Percentiles rank a stretch among this genome's conserved stretches.
These are phyloP conservation scores for Penicillium griseofulvum DNA, from an alignment of 2,329 filamentous ascomycete species.

Conservation along the genomic window DNA sequence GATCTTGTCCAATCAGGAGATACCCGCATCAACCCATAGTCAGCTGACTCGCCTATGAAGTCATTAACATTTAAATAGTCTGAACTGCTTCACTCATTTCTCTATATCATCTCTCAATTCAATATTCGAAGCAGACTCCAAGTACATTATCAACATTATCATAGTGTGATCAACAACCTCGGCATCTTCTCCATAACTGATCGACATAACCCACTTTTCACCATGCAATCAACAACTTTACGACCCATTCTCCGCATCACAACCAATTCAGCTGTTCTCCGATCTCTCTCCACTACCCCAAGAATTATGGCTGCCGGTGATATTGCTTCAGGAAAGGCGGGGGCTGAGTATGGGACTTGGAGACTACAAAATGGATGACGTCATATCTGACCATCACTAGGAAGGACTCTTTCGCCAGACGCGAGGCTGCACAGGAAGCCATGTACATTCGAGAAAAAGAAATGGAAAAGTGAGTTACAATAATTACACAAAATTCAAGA, in stretches of 20 bases:
- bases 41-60: constrained; percentile 4
- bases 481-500: background rate
- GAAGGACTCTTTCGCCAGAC: constrained; percentile 22
- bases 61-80: constrained; percentile 1
- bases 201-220: constrained; percentile 2
- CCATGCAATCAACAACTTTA: constrained; percentile 16
- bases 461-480: constrained; percentile 19
- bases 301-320: constrained; percentile 25
- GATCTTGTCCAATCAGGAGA: background rate
- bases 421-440: constrained; percentile 18
- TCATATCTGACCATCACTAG: constrained; percentile 17
- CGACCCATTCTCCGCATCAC: constrained; percentile 20
- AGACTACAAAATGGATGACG: constrained; percentile 16
- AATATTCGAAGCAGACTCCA: background rate
- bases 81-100: background rate
- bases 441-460: constrained; percentile 22
- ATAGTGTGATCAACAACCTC: background rate
- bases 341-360: constrained; percentile 26
- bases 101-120: background rate
- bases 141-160: background rate
- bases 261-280: constrained; percentile 3
- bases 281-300: constrained; percentile 18
- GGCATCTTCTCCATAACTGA: background rate
- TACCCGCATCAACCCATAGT: background rate
- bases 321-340: constrained; percentile 22